Evolutionary conservation across 1,284 basidiomycete species (phyloP).

Genomic region (Bondarzewia mesenterica): DNA sequence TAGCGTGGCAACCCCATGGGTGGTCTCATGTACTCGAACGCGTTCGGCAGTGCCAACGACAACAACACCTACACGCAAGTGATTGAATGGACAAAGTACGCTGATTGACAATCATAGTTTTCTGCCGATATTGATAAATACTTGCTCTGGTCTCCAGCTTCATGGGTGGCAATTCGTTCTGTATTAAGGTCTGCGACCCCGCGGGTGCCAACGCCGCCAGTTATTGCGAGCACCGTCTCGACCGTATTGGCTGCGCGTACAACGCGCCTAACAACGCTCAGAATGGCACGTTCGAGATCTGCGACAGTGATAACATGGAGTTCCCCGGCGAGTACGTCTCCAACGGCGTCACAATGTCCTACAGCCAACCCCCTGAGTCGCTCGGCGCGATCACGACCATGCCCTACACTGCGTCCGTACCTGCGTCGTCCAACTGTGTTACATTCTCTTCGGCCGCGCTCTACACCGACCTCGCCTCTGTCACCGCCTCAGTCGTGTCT

Average conservation of each 20-base stretch:
- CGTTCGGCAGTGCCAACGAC: constrained; percentile 27
- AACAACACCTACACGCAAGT: constrained; percentile 30
- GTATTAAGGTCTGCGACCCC: constrained; percentile 46
- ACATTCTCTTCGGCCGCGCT: constrained; percentile 46
- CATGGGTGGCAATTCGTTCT: constrained; percentile 39
- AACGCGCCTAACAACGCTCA: constrained; percentile 37
- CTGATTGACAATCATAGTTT: no score
- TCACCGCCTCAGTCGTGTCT: background rate
- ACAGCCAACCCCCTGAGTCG: constrained; percentile 53
- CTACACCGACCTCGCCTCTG: constrained; percentile 23
- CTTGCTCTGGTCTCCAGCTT: no score
- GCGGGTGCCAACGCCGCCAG: constrained; percentile 27
- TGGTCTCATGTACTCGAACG: constrained; percentile 41
- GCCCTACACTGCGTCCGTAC: constrained; percentile 53
- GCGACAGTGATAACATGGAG: constrained; percentile 50
- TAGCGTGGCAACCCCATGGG: constrained; percentile 47
- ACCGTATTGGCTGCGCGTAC: constrained; percentile 42
- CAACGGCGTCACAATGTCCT: constrained; percentile 36
- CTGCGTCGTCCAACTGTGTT: constrained; percentile 57
- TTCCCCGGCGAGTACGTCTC: constrained; percentile 47
- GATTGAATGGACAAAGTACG: constrained; percentile 37
- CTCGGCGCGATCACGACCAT: constrained; percentile 47
- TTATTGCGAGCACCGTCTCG: constrained; percentile 39
- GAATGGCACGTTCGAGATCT: constrained; percentile 33
- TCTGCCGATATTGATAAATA: no score